Evolutionary conservation across 768 basidiomycete genomes (phyloP), one percentile per base, ranked within the genome.

Genomic region (Naganishia vaughanmartiniae): DNA sequence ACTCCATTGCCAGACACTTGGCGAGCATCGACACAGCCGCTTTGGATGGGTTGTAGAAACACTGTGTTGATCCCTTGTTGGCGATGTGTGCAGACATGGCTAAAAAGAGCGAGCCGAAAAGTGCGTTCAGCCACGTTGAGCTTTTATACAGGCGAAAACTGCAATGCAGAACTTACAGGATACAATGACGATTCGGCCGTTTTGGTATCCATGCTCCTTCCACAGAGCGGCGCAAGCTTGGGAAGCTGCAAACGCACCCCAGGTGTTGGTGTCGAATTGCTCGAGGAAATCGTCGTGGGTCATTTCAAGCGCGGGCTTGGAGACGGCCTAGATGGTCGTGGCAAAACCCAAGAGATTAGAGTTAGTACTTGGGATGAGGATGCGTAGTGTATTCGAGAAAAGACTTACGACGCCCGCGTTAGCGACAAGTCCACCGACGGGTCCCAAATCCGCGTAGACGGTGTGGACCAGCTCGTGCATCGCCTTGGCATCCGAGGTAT

Each of bases 41-140:
- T 74, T 80, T 75, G 39, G 75, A 74, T 2, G 77, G 70, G 69
- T 78, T 78, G 70, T 80, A 80, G 70, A 80, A 77, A 46, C 75
- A 75, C 54, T 78, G 75, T 3, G 67, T 63, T 10, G 69, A 54
- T 15, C 73, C 75, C 58, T 71, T 72, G 70, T 76, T 76, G 60
- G 79, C 77, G 9, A 80, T 71, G 11, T 57, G 67, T 0, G 73
- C 75, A 21, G 76, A 77, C 26, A 77, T 73, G 34, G 79, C 78
- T 80, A 65, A 14, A 30, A 31, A 15, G 14, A 15, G 2, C 42
- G 11, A 30, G 28, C 36, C 1, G n/a, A 10, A 28, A 42, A 34
- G 10, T 1, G 21, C 12, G 53, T 19, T 33, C 15, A 30, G 39
- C 34, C 21, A 21, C 34, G 54, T 4, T 12, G 7, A 6, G 1